Percentiles rank a stretch among this genome's conserved stretches.
Conservation (phyloP, 2,329 filamentous ascomycete genomes). For the Ophiocordyceps sinensis region DNA sequence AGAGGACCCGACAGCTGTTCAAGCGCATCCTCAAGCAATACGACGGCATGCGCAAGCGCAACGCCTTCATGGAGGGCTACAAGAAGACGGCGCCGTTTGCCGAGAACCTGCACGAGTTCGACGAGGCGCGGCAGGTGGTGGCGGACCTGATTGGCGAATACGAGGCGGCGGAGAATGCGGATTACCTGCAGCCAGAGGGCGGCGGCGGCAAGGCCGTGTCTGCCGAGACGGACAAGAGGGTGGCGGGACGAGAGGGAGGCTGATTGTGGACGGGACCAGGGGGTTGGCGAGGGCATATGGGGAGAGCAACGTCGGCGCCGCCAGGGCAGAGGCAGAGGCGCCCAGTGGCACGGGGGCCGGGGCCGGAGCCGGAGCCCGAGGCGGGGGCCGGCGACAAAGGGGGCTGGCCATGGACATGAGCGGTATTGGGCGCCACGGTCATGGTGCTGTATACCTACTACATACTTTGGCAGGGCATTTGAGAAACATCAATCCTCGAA, state of each 20-base stretch:
- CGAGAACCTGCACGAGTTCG: conserved; percentile 86
- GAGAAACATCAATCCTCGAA: too few species aligned
- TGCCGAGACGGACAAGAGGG: conserved; percentile 37
- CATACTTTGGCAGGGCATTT: too few species aligned
- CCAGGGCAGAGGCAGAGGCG: conserved; percentile 28
- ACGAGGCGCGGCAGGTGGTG: conserved; percentile 85
- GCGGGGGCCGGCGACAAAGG: conserved; percentile 43
- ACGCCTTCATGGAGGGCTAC: conserved; percentile 91
- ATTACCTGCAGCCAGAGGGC: conserved; percentile 70
- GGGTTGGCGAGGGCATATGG: too few species aligned
- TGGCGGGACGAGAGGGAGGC: conserved; percentile 16
- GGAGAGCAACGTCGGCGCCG: conserved; percentile 47
- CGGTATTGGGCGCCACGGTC: conserved; percentile 45
- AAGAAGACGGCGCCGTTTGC: conserved; percentile 91
- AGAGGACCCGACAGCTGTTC: conserved; percentile 46
- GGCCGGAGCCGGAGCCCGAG: conserved; percentile 37
- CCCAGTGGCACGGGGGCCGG: conserved; percentile 22
- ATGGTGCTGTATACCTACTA: too few species aligned
- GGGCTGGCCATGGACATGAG: conserved; percentile 39
- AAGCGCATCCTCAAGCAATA: conserved; percentile 88
- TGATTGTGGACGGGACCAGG: background rate
- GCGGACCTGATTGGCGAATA: conserved; percentile 87
- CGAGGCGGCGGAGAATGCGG: conserved; percentile 80
- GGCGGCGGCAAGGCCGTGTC: conserved; percentile 36
- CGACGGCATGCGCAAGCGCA: conserved; percentile 86